These are phyloP conservation scores for Yamadazyma sp. DNA, from an alignment of 1,139 yeast genomes.

Conservation along the genomic window DNA sequence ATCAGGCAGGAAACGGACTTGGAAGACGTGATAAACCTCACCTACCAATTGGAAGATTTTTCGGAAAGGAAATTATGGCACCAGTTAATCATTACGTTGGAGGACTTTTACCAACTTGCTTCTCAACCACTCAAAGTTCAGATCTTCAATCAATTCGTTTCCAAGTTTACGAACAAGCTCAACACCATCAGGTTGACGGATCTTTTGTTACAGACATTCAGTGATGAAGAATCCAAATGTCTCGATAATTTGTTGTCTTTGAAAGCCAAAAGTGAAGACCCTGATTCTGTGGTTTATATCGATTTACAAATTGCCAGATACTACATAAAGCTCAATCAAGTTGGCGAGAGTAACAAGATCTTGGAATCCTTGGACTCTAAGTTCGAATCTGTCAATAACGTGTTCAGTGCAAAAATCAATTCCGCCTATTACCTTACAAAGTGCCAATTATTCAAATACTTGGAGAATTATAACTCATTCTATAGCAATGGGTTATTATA, in stretches of 20 bases:
- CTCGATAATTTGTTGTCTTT: constrained; percentile 52
- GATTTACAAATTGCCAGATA: constrained; percentile 78
- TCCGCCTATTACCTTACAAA: constrained; percentile 83
- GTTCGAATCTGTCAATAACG: constrained; percentile 35
- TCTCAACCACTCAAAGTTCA: constrained; percentile 57
- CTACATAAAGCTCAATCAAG: constrained; percentile 56
- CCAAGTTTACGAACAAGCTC: constrained; percentile 65
- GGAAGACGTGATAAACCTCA: constrained; percentile 59
- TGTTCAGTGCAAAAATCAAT: constrained; percentile 65
- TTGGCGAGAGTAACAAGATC: constrained; percentile 65
- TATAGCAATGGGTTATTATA: constrained; percentile 63
- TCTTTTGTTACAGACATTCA: constrained; percentile 58
- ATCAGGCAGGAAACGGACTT: constrained; percentile 70
- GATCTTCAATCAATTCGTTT: constrained; percentile 70
- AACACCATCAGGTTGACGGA: constrained; percentile 79
- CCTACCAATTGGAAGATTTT: constrained; percentile 78
- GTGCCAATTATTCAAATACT: constrained; percentile 72
- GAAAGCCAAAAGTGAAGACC: constrained; percentile 25
- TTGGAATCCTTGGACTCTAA: constrained; percentile 61
- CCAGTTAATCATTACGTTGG: constrained; percentile 73
- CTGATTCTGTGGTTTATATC: constrained; percentile 55
- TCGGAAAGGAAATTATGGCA: constrained; percentile 82
- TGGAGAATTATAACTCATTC: constrained; percentile 76
- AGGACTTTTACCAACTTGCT: constrained; percentile 50
- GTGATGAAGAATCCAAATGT: constrained; percentile 49